phyloP scores from a whole-genome alignment of 2,329 filamentous ascomycete genomes.

The Magnaporthiopsis rhizophila region DNA sequence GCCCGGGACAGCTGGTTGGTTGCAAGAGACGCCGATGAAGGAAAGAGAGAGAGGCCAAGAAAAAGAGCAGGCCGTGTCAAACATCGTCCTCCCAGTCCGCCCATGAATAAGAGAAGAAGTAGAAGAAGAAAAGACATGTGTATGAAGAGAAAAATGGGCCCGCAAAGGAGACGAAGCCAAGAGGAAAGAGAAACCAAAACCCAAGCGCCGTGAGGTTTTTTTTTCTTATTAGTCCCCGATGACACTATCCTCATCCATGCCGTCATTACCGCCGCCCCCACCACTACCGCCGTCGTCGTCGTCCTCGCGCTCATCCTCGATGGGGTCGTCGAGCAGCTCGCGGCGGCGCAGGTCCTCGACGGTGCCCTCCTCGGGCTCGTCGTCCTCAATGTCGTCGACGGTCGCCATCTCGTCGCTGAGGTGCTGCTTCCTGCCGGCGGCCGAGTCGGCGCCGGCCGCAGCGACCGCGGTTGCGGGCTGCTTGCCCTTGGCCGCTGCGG shows the following conservation, averaged over 20 bases:
- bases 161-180: neutral
- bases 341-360: constrained; percentile 47
- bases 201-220: neutral
- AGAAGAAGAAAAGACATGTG: constrained; percentile 1
- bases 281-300: constrained; percentile 20
- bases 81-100: neutral
- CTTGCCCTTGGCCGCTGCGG: constrained; percentile 33
- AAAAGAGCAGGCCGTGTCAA: neutral
- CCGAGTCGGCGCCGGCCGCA: constrained; percentile 12
- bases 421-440: constrained; percentile 25
- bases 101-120: neutral
- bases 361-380: constrained; percentile 45
- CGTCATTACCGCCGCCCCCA: constrained; percentile 18
- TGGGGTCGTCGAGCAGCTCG: constrained; percentile 44
- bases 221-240: constrained; percentile 32
- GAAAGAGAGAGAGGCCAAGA: neutral
- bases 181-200: constrained; percentile 1
- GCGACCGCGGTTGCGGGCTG: constrained; percentile 21
- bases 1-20: neutral
- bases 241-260: constrained; percentile 34
- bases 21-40: neutral
- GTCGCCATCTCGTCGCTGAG: constrained; percentile 38
- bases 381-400: constrained; percentile 27
- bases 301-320: constrained; percentile 33
- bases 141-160: neutral